Conservation (phyloP, 192 early-diverging fungal species). For the Chytriomyces confervae region DNA sequence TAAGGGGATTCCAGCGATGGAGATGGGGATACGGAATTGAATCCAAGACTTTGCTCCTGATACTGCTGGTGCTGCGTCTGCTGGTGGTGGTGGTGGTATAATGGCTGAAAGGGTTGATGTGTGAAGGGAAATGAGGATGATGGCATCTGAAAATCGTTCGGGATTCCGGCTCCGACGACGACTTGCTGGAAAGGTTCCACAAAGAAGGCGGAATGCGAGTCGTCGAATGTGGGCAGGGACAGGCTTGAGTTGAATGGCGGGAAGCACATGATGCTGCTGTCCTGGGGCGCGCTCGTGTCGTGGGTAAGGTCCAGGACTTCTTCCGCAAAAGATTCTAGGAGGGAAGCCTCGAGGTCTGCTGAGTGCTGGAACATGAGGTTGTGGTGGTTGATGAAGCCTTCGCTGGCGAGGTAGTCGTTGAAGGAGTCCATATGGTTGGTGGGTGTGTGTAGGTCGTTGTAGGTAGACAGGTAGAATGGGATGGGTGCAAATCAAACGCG, state of each 20-base stretch:
- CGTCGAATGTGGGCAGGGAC: no score
- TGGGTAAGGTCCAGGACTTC: not conserved
- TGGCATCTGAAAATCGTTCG: not conserved
- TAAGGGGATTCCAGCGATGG: not conserved
- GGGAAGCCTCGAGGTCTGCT: not conserved
- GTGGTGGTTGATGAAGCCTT: not conserved
- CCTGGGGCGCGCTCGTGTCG: not conserved
- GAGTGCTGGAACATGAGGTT: not conserved
- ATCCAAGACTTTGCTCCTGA: not conserved
- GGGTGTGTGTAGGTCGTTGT: not conserved
- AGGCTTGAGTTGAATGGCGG: no score
- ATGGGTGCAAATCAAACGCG: not conserved
- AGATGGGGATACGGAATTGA: not conserved
- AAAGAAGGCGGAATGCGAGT: no score
- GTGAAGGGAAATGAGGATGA: not conserved
- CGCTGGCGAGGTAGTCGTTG: not conserved
- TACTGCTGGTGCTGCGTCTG: not conserved
- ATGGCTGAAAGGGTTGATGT: not conserved
- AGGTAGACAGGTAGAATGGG: not conserved
- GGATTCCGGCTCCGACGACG: not conserved
- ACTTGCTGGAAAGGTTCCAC: not conserved
- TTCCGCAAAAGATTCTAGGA: not conserved
- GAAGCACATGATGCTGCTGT: not conserved
- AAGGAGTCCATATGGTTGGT: not conserved
- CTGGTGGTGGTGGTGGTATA: not conserved